A percentile compares a stretch with the other conserved stretches of the same genome.
phyloP scores from a whole-genome alignment of 2,329 filamentous ascomycete genomes.

The Chaetomium olivaceum region DNA sequence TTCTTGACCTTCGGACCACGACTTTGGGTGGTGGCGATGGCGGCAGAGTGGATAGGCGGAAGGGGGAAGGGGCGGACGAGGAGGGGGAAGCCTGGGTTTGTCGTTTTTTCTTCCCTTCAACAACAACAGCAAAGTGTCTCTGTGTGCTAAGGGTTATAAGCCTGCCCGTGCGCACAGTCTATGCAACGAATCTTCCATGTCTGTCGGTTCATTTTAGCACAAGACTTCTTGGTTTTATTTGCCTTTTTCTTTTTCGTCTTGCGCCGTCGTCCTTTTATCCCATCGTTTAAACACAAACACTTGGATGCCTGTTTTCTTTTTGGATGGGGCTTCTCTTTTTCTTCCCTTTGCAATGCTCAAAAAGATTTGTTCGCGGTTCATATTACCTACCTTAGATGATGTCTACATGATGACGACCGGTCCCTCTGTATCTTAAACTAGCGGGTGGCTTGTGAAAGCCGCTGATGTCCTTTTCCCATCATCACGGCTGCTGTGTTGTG shows the following conservation, averaged over 20 bases:
- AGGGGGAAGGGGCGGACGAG: background rate
- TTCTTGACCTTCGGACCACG: background rate
- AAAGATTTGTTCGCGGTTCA: background rate
- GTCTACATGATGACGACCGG: background rate
- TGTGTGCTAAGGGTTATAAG: constrained; percentile 10
- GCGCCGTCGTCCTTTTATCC: background rate
- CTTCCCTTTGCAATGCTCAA: background rate
- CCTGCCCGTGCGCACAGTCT: background rate
- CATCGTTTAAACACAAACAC: no score
- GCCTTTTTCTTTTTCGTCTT: background rate
- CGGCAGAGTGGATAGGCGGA: background rate
- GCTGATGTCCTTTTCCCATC: background rate
- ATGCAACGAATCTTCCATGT: background rate
- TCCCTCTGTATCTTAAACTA: background rate
- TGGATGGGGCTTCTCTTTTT: background rate
- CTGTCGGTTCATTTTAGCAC: constrained; percentile 9
- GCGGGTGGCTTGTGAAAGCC: background rate
- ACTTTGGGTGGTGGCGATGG: background rate
- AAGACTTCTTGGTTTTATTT: constrained; percentile 2
- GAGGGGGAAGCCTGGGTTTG: constrained; percentile 1
- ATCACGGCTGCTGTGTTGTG: background rate
- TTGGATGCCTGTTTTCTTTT: background rate
- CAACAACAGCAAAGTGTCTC: constrained; percentile 2
- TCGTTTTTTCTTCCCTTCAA: background rate
- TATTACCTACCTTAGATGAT: background rate